Base-by-base conservation (phyloP, 148 eudicot genomes). In the Amaranthus hypochondriacus region DNA sequence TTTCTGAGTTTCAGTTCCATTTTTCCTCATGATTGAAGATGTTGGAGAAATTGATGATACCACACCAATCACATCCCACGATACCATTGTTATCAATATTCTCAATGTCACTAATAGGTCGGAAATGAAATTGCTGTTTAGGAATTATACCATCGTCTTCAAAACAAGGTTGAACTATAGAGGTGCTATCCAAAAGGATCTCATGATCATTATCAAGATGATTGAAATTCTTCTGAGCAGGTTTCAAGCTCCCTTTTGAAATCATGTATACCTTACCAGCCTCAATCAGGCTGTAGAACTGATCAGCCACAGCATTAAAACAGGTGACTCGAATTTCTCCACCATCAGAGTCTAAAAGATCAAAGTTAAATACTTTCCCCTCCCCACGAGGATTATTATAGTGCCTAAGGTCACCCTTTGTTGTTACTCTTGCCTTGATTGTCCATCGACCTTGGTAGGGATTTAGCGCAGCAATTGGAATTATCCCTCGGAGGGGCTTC, bases 361-460 rank as follows among this genome's bases (percentile, higher is more conserved):
- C 99, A 61, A 92, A 95, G 61, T 92, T 87, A 59, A 95, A 95
- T 13, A 95, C 97, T 80, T 89, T 95, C 9, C 99, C 97, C 10
- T 92, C 97, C 62, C 97, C 97, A 57, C 82, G 83, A 48, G 88
- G 60, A 78, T 95, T 95, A 65, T 69, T 87, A 76, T 90, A 95
- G 72, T 73, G 90, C 78, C 92, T 87, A 48, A 95, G 89, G 56
- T 83, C 97, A 59, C 84, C 71, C 78, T 95, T 95, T 47, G 86
- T 78, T 62, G 99, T 92, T 61, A 95, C 99, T 77, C 99, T 85
- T 28, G 99, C 97, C 84, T 90, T 95, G 72, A 95, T 89, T 47
- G 97, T 92, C 99, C 99, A 95, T 73, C 93, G 85, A 62, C 92
- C 91, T 75, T 79, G 92, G 77, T 81, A 96, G 58, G 97, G 99